A percentile compares a stretch with the other conserved stretches of the same genome.
phyloP scores from a whole-genome alignment of 2,329 filamentous ascomycete species.

The Penicillium sp. region DNA sequence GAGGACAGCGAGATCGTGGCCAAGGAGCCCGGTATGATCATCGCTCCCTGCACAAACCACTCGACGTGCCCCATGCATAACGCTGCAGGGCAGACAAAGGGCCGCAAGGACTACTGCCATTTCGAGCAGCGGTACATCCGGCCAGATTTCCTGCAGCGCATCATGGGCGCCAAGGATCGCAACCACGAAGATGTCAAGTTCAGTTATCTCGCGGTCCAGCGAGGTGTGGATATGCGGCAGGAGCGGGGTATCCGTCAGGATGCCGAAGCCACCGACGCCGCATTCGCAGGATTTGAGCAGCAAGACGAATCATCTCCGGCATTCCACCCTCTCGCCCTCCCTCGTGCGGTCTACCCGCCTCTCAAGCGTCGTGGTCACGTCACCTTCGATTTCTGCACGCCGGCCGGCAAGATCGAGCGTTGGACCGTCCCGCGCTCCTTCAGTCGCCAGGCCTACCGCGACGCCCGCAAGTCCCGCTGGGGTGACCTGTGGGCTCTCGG shows the following conservation, averaged over 20 bases:
- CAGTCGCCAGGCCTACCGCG: constrained; percentile 77
- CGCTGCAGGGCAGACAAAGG: constrained; percentile 61
- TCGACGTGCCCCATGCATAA: constrained; percentile 82
- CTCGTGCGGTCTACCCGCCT: constrained; percentile 71
- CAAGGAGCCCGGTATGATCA: constrained; percentile 60
- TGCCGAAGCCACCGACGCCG: constrained; percentile 56
- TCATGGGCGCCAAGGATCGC: constrained; percentile 61
- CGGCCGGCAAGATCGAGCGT: constrained; percentile 76
- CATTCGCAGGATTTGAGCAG: constrained; percentile 68
- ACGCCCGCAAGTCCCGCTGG: constrained; percentile 85
- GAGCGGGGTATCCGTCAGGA: constrained; percentile 47
- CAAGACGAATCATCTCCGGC: constrained; percentile 18
- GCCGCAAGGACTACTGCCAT: constrained; percentile 84
- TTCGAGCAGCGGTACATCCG: constrained; percentile 86
- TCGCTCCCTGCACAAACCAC: constrained; percentile 78
- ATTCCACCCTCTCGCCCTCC: constrained; percentile 62
- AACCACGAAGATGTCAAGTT: constrained; percentile 91
- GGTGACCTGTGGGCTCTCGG: constrained; percentile 94
- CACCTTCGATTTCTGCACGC: constrained; percentile 85
- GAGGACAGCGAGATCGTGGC: constrained; percentile 26
- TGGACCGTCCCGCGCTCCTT: constrained; percentile 87
- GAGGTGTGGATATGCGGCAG: constrained; percentile 61
- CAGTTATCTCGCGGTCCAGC: constrained; percentile 80
- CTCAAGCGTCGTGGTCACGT: constrained; percentile 87
- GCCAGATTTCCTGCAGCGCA: constrained; percentile 72